Percentiles rank a stretch among this genome's conserved stretches.
Conservation (phyloP, 2,329 filamentous ascomycete genomes). For the Mariannaea sp. region DNA sequence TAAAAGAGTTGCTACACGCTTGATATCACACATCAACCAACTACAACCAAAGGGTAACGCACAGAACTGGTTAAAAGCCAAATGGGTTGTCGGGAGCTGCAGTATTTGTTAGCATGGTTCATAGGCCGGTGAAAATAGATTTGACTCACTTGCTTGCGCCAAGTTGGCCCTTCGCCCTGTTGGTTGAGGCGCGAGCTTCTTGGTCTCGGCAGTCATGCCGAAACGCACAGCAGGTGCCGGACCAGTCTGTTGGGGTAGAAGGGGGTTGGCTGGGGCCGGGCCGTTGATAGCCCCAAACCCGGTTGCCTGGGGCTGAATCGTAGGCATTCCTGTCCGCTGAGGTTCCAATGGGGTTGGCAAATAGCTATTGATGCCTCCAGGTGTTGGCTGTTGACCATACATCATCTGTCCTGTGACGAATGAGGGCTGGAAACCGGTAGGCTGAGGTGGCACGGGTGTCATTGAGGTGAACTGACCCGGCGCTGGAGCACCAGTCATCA, state of each 20-base stretch:
- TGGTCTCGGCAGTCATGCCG: conserved; percentile 72
- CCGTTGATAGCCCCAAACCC: conserved; percentile 56
- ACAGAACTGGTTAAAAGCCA: conserved; percentile 47
- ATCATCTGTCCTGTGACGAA: conserved; percentile 54
- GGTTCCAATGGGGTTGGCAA: conserved; percentile 65
- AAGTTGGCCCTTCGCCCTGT: conserved; percentile 91
- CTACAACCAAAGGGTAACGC: conserved; percentile 6
- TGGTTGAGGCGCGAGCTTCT: conserved; percentile 81
- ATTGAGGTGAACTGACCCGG: conserved; percentile 52
- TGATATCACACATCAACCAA: conserved; percentile 17
- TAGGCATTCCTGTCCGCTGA: conserved; percentile 59
- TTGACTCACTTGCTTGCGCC: conserved; percentile 88
- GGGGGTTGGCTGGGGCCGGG: conserved; percentile 50
- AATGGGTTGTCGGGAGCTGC: conserved; percentile 60
- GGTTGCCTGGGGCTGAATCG: conserved; percentile 55
- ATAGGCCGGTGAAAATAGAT: neutral
- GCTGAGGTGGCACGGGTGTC: conserved; percentile 65
- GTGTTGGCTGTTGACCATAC: conserved; percentile 49
- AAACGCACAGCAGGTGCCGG: conserved; percentile 89
- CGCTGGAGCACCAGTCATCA: conserved; percentile 53
- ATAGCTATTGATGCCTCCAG: conserved; percentile 59
- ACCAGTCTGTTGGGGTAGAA: conserved; percentile 56
- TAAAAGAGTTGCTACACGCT: conserved; percentile 3
- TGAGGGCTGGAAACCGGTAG: conserved; percentile 62
- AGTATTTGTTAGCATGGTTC: conserved; percentile 23